phyloP scores from a whole-genome alignment of 1,284 basidiomycete species.

The Irpex lacteus region DNA sequence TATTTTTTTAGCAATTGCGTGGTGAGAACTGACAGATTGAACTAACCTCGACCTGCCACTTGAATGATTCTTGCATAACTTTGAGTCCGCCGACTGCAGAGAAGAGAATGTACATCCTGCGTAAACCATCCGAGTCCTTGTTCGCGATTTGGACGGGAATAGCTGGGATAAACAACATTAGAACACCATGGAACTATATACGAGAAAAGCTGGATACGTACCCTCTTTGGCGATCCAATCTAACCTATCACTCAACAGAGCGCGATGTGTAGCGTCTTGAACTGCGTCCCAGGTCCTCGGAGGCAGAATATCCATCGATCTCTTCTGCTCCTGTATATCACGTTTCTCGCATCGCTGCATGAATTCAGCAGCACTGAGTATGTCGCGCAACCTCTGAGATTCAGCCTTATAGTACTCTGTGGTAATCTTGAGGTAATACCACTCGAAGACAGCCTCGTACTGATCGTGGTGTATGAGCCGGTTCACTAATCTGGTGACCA shows the following conservation, averaged over 20 bases:
- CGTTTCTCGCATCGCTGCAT: conserved; percentile 47
- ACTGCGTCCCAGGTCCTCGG: conserved; percentile 48
- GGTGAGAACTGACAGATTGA: background rate
- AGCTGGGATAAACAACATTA: conserved; percentile 35
- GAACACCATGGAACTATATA: background rate
- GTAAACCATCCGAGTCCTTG: conserved; percentile 48
- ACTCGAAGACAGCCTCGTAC: conserved; percentile 54
- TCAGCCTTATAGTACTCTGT: conserved; percentile 52
- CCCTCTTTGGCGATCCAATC: conserved; percentile 60
- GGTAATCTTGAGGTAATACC: conserved; percentile 48
- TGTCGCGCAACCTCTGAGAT: conserved; percentile 37
- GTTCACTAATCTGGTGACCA: conserved; percentile 46
- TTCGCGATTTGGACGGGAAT: conserved; percentile 55
- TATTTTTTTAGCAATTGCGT: background rate
- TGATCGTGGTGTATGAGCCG: conserved; percentile 54
- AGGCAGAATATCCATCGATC: conserved; percentile 50
- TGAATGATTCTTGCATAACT: conserved; percentile 62
- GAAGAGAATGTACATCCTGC: conserved; percentile 62
- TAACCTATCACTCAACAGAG: conserved; percentile 48
- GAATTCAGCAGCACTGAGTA: conserved; percentile 51
- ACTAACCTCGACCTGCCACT: conserved; percentile 52
- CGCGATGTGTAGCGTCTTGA: conserved; percentile 48
- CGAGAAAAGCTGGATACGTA: conserved; percentile 28
- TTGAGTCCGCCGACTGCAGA: conserved; percentile 55
- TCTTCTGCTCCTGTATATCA: conserved; percentile 53